Evolutionary conservation across 106 monocot species (phyloP), one percentile per base, ranked within the genome.

Genomic region (Iris macrosiphon): DNA sequence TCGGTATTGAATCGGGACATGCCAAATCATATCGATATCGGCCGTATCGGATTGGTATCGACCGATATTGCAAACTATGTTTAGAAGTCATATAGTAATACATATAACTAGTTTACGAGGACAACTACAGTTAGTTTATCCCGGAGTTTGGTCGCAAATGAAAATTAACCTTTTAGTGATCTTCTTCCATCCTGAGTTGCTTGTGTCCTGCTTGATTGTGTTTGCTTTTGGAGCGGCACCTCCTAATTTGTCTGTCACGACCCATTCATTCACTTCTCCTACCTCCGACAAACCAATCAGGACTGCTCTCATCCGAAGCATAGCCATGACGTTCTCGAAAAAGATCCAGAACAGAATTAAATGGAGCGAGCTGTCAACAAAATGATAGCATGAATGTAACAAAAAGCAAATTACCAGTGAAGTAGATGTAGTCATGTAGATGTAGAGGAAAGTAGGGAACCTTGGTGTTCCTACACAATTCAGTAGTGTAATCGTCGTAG

Each of bases 101-200:
- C n/a, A n/a, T n/a, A n/a, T n/a, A n/a, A n/a, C n/a, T n/a, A n/a
- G n/a, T n/a, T n/a, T n/a, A n/a, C n/a, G n/a, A n/a, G n/a, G n/a
- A n/a, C n/a, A 1, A 75, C 54, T 1, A 89, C 20, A 4, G 79
- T 69, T 29, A 83, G 83, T 67, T 61, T 79, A 39, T 73, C 60
- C 3, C 89, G 79, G 60, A 77, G 89, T n/a, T n/a, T n/a, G n/a
- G n/a, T n/a, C n/a, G 40, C 3, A 26, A 4, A 9, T 16, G 27
- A 20, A 4, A 27, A 57, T 40, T n/a, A n/a, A n/a, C n/a, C n/a
- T n/a, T n/a, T n/a, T n/a, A n/a, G n/a, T n/a, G n/a, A n/a, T n/a
- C n/a, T n/a, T n/a, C n/a, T n/a, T n/a, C n/a, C n/a, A n/a, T n/a
- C n/a, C n/a, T n/a, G n/a, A n/a, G n/a, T n/a, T n/a, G n/a, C n/a